Base-by-base conservation (phyloP, 2,329 filamentous ascomycete genomes). In the Colletotrichum caudatum region DNA sequence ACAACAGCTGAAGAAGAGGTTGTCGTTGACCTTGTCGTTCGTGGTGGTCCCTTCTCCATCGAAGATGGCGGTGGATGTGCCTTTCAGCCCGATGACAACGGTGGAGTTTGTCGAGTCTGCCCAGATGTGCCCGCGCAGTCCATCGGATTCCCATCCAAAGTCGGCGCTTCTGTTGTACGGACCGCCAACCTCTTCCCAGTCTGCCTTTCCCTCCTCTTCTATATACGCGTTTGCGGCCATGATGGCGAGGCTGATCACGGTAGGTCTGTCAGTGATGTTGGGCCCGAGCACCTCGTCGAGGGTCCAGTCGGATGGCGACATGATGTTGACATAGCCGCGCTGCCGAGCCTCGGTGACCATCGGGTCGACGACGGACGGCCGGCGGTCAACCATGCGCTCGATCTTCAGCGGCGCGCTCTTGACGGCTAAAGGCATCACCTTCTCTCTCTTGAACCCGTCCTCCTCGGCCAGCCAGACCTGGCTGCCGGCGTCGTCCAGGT, bases 11-110 rank as follows among this genome's bases (percentile, higher is more conserved):
- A 98, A 98, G 82, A 97, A 97, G 12, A 99, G 86, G 79, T 99
- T 99, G 82, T 99, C 96, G 80, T 98, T 99, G 78, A 95, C 86
- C 84, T 99, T 99, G 83, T 99, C 96, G 76, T 97, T 97, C 35
- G 94, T 97, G 0, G 95, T 98, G 1, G 96, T 98, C 63, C 95
- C 95, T 48, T 95, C 93, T n/a, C 96, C 96, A 80, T 98, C 95
- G 78, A 98, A 98, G 4, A 98, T 91, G 16, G 96, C 95, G 2
- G 92, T 90, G 1, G 92, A 93, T 0, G 95, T 98, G 65, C 95
- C 96, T 82, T 99, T 99, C 68, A 99, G 83, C 6, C 94, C 95
- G 74, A 98, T 96, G 53, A 98, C 91, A 64, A 98, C 87, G 1
- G 95, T 98, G 46, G 89, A 89, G 80, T 98, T 98, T 50, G 84